These are phyloP conservation scores for Sporothrix inflata DNA, from an alignment of 2,329 filamentous ascomycete species.

Conservation along the genomic window DNA sequence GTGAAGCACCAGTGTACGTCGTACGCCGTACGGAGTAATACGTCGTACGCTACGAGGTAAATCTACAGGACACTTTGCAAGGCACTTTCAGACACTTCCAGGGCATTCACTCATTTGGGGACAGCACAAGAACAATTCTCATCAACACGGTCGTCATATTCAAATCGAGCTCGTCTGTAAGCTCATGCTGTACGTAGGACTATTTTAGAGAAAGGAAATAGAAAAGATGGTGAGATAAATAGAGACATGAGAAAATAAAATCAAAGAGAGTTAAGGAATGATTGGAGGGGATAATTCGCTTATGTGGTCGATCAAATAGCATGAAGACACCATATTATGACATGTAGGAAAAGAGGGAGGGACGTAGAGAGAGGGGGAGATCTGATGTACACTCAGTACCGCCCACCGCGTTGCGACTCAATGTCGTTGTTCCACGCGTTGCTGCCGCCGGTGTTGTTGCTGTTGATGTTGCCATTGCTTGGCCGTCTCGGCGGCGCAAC, in stretches of 20 bases:
- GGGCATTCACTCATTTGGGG: background rate
- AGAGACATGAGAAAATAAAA: background rate
- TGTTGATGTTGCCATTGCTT: slow-evolving; percentile 26
- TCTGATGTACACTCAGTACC: too few species aligned
- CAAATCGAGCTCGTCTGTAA: background rate
- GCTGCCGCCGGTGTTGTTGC: slow-evolving; percentile 26
- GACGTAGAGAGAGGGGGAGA: background rate
- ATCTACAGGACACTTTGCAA: background rate
- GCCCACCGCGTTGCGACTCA: slow-evolving; percentile 34
- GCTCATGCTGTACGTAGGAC: background rate
- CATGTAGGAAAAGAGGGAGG: background rate
- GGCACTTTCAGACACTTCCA: background rate
- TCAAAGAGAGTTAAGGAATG: background rate
- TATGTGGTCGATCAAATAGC: background rate
- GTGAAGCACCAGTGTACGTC: background rate
- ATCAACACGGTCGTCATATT: slow-evolving; percentile 16
- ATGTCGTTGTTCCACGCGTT: slow-evolving; percentile 32
- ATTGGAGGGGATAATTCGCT: background rate
- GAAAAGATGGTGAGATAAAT: background rate
- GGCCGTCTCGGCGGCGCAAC: slow-evolving; percentile 4
- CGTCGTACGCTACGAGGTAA: background rate
- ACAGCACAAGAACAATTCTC: background rate
- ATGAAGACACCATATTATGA: slow-evolving; percentile 11
- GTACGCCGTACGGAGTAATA: background rate
- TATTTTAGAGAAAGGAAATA: background rate